Percentiles rank a stretch among this genome's conserved stretches.
These are phyloP conservation scores for Gnaphalium uliginosum DNA, from an alignment of 129 eudicot species.

Conservation along the genomic window DNA sequence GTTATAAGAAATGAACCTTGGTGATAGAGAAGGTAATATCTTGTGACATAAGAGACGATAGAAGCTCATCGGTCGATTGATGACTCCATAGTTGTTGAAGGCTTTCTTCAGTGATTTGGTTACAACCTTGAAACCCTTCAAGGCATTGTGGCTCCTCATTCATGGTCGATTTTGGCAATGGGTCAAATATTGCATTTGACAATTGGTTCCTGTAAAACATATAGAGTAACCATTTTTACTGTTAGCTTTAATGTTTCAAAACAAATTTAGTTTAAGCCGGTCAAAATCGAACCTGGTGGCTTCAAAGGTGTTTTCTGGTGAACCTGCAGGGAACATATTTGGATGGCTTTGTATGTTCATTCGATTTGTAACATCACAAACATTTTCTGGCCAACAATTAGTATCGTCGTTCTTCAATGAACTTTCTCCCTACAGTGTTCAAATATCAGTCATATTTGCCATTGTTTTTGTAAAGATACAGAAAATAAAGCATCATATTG, in stretches of 20 bases:
- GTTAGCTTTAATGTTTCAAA: background rate
- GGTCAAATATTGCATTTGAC: constrained; percentile 50
- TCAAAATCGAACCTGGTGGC: constrained; percentile 40
- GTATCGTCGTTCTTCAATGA: constrained; percentile 46
- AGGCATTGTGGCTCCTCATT: constrained; percentile 44
- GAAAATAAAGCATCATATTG: background rate
- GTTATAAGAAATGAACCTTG: constrained; percentile 36
- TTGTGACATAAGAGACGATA: constrained; percentile 35
- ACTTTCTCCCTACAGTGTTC: constrained; percentile 49
- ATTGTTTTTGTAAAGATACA: background rate
- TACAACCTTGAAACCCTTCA: constrained; percentile 44
- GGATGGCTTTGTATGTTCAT: constrained; percentile 40
- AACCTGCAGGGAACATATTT: constrained; percentile 34
- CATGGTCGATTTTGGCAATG: constrained; percentile 44
- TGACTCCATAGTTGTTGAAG: constrained; percentile 51
- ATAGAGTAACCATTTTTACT: background rate
- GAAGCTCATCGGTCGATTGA: constrained; percentile 50
- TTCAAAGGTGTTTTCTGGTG: constrained; percentile 43
- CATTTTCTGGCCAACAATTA: constrained; percentile 39
- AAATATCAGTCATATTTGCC: constrained; percentile 22
- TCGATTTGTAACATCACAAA: constrained; percentile 31
- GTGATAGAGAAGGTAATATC: constrained; percentile 34
- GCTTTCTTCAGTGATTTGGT: constrained; percentile 37
- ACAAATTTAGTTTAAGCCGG: too few relatives aligned
- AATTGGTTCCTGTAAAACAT: constrained; percentile 44